Evolutionary conservation across 148 eudicot species (phyloP).

Genomic region (Vaccinium macrocarpon): DNA sequence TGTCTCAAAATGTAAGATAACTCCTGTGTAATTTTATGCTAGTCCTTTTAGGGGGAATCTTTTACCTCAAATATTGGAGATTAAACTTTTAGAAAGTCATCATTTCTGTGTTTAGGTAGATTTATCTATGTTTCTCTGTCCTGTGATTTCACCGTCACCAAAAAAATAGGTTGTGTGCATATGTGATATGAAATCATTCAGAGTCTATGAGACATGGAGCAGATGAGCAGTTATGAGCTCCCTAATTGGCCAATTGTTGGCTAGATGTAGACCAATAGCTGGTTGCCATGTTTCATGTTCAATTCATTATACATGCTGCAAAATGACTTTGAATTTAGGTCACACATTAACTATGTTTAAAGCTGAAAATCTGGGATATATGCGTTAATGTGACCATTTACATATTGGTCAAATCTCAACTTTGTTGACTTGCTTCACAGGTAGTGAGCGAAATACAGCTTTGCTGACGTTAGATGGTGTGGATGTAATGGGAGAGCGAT

Average conservation of each 20-base stretch:
- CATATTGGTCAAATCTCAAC: neutral
- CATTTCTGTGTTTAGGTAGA: neutral
- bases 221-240: slow-evolving; percentile 6
- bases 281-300: neutral
- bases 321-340: slow-evolving; percentile 4
- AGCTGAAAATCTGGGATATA: neutral
- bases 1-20: neutral
- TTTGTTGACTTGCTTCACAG: slow-evolving; percentile 35
- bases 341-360: neutral
- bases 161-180: too few species aligned
- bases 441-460: slow-evolving; percentile 77
- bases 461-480: slow-evolving; percentile 81
- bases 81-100: neutral
- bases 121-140: neutral
- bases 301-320: neutral
- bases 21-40: neutral
- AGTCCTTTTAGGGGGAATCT: neutral
- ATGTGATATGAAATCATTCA: neutral
- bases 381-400: neutral
- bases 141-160: neutral
- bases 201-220: slow-evolving; percentile 10
- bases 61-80: neutral
- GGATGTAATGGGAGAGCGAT: slow-evolving; percentile 92
- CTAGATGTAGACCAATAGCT: neutral
- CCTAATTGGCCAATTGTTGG: neutral